Evolutionary conservation across 1,284 basidiomycete genomes (phyloP).

Genomic region (Pyrrhoderma noxium): DNA sequence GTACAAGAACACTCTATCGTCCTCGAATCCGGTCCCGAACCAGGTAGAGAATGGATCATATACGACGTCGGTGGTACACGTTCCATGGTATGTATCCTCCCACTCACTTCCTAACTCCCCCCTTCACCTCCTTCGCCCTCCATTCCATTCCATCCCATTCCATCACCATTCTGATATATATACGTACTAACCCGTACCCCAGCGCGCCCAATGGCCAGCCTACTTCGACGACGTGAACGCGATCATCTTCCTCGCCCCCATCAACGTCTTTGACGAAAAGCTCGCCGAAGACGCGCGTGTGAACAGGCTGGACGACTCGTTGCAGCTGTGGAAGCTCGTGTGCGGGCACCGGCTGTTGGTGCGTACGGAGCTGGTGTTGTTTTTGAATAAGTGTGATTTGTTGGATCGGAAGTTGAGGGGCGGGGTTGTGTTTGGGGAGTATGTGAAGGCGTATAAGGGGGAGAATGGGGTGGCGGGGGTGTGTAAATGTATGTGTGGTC

Average conservation of each 20-base stretch:
- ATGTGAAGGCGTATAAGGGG: conserved; percentile 48
- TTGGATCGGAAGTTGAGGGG: conserved; percentile 32
- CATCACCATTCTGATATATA: conserved; percentile 19
- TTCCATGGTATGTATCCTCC: conserved; percentile 22
- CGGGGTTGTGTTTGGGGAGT: conserved; percentile 29
- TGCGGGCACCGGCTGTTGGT: conserved; percentile 48
- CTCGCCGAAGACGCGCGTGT: conserved; percentile 51
- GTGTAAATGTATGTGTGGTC: conserved; percentile 47
- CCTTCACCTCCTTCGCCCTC: conserved; percentile 13
- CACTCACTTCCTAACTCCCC: conserved; percentile 13
- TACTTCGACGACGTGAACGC: conserved; percentile 68
- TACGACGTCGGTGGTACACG: conserved; percentile 35
- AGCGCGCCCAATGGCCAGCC: conserved; percentile 36
- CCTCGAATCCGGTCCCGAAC: conserved; percentile 25
- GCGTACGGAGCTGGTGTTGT: conserved; percentile 51
- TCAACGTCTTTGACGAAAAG: conserved; percentile 60
- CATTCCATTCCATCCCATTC: conserved; percentile 3
- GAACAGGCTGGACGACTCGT: conserved; percentile 61
- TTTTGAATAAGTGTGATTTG: conserved; percentile 61
- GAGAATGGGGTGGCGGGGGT: conserved; percentile 50
- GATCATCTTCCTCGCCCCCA: conserved; percentile 64
- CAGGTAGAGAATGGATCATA: conserved; percentile 30
- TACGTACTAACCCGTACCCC: not conserved
- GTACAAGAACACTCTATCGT: conserved; percentile 32
- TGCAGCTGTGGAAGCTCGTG: conserved; percentile 55